Conservation (phyloP, 306 rosid species). For the Casuarina glauca region DNA sequence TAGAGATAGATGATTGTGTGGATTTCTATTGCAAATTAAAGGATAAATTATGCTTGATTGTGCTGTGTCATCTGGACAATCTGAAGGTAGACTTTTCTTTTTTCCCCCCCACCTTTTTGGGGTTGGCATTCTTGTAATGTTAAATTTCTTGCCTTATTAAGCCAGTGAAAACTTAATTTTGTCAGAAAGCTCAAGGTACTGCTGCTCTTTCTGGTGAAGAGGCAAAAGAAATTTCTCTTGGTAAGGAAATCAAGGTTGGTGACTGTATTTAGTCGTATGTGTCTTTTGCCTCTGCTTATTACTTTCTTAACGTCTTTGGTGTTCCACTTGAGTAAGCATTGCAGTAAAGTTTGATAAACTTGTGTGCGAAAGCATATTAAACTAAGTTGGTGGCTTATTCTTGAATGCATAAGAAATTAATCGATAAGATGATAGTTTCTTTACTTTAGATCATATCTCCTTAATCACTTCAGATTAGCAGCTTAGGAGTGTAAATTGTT, state of each 20-base stretch:
- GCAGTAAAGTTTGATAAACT: background rate
- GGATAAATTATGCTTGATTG: too few species aligned
- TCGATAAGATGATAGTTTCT: background rate
- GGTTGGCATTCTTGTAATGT: conserved; percentile 8
- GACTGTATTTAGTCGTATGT: conserved; percentile 20
- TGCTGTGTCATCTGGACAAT: conserved; percentile 55
- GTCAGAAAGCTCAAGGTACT: conserved; percentile 53
- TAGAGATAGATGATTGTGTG: conserved; percentile 49
- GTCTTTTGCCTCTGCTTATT: background rate
- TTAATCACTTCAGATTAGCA: background rate
- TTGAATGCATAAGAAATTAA: background rate
- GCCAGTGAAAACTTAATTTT: conserved; percentile 26
- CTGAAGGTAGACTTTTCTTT: conserved; percentile 59
- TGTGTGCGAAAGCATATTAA: background rate
- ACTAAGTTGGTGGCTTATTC: background rate
- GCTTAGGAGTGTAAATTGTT: background rate
- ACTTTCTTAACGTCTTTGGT: background rate
- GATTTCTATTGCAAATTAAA: too few species aligned
- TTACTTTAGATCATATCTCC: background rate
- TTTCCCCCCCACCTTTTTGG: background rate
- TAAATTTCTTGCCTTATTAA: conserved; percentile 29
- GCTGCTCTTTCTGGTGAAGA: conserved; percentile 55
- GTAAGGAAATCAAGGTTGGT: conserved; percentile 73
- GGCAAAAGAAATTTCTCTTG: conserved; percentile 42
- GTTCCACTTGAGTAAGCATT: background rate